Base-by-base conservation (phyloP, 2,329 filamentous ascomycete species). In the Fusarium compactum region DNA sequence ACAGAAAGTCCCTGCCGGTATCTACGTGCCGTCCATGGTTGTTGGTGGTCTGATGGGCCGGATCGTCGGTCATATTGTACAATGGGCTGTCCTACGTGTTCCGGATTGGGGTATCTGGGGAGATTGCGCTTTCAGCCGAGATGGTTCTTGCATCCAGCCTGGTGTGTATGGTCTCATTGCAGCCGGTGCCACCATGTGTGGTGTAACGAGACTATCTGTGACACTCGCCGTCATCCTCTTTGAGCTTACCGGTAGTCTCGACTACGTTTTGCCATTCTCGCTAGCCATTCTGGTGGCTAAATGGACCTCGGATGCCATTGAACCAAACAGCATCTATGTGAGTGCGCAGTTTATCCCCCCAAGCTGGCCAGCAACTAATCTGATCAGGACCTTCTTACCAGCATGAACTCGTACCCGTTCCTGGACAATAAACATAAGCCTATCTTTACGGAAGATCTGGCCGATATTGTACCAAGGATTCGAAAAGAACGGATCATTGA, bases 1-100 rank as follows among this genome's bases (percentile, higher is more conserved):
- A 51, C 77, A 89, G 85, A 98, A 98, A 85, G 90, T 98, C 1
- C 96, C 96, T 12, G 94, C 95, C 2, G 96, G 96, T 69, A 98
- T 99, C 73, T 99, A 99, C 75, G 95, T 99, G 3, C 96, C 96
- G 5, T 98, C 95, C 74, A 99, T 99, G 96, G 96, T 98, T 29
- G 94, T 98, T 20, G 96, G 96, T 70, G 96, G 96, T 76, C 84
- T 99, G 20, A 91, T 97, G 83, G 95, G 95, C 30, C 90, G 95
- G 10, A 90, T 96, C 46, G 88, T 97, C 15, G 96, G 96, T 2
- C 96, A 98, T 78, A 80, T 90, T 9, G 90, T 95, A 1, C 95
- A 98, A 78, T 94, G 92, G 81, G 80, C 93, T 55, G 94, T 95
- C 8, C 85, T 97, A 60, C 87, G 86, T 30, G 92, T 90, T 76